Percentiles rank a stretch among this genome's conserved stretches.
Evolutionary conservation across 148 eudicot species (phyloP).

Genomic region (Chenopodium album): DNA sequence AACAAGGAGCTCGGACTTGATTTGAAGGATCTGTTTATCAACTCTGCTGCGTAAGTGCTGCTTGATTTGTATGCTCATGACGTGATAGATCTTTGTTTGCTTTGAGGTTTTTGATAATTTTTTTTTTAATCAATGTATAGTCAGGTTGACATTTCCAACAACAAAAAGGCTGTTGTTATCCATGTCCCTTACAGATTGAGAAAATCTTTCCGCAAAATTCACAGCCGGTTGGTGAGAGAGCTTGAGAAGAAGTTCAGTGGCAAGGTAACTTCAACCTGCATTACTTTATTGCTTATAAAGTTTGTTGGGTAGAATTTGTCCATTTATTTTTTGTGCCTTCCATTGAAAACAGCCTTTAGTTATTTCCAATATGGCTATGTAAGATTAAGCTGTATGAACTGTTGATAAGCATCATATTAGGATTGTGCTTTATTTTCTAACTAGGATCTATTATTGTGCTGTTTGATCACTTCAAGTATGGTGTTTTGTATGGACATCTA

Average conservation of each 20-base stretch:
- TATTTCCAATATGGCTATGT: too few species aligned
- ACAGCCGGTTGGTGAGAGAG: constrained; percentile 65
- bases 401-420: too few species aligned
- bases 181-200: constrained; percentile 83
- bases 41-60: constrained; percentile 58
- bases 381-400: too few species aligned
- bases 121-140: constrained; percentile 29
- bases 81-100: not conserved
- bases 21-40: constrained; percentile 81
- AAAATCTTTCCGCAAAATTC: constrained; percentile 83
- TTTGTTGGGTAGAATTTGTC: too few species aligned
- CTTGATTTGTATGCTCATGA: not conserved
- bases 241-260: constrained; percentile 97
- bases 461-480: too few species aligned
- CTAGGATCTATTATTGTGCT: too few species aligned
- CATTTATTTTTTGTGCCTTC: too few species aligned
- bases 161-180: constrained; percentile 76
- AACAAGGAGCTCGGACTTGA: constrained; percentile 68
- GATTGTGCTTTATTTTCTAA: too few species aligned
- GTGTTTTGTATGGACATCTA: too few species aligned
- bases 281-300: too few species aligned
- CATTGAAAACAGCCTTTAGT: too few species aligned
- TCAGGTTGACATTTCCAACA: constrained; percentile 68
- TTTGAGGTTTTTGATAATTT: constrained; percentile 4
- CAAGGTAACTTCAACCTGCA: constrained; percentile 43